Base-by-base conservation (phyloP, 768 basidiomycete genomes). In the Candolleomyces eurysporus region DNA sequence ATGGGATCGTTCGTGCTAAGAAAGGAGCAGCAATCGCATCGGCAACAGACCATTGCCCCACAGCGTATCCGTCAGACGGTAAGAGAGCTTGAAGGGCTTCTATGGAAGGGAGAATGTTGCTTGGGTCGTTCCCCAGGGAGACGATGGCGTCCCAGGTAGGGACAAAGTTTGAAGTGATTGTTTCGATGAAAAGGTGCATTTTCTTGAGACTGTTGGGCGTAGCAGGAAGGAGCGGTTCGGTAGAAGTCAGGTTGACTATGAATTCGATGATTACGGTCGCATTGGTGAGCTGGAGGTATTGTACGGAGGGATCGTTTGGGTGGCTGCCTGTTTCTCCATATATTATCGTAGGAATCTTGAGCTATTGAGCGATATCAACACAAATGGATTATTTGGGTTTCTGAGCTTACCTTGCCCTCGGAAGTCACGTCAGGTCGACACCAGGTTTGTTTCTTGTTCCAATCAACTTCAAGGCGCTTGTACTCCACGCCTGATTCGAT, bases 1-100 rank as follows among this genome's bases (percentile, higher is more conserved):
- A 53, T 1, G 84, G 59, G 26, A 81, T 77, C 45, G 81, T 61
- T 10, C 89, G 76, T 17, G 79, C 85, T 13, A 88, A 65, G 78
- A 88, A 86, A 0, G 89, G 86, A 6, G 80, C 73, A 30, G 88
- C 68, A 0, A 84, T 82, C 6, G 84, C 81, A 65, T 90, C 89
- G 13, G 88, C 89, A 55, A 83, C 81, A 17, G 80, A 31, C 52
- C 52, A 54, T 39, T 54, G 89, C 52, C 81, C 75, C 26, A 78
- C 65, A 0, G 75, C 84, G 49, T 75, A 85, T 8, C 54, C 60
- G 0, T 78, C 52, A 4, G 52, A 64, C 0, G 84, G 82, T 31
- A 90, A 75, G 26, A 84, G 73, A 4, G 62, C 65, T 68, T 88
- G 86, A 39, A 85, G 64, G 26, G 70, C 71, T 55, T 85, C 81